Percentiles rank a stretch among this genome's conserved stretches.
Conservation (phyloP, 805 yeast genomes). For the Yarrowia sp. region DNA sequence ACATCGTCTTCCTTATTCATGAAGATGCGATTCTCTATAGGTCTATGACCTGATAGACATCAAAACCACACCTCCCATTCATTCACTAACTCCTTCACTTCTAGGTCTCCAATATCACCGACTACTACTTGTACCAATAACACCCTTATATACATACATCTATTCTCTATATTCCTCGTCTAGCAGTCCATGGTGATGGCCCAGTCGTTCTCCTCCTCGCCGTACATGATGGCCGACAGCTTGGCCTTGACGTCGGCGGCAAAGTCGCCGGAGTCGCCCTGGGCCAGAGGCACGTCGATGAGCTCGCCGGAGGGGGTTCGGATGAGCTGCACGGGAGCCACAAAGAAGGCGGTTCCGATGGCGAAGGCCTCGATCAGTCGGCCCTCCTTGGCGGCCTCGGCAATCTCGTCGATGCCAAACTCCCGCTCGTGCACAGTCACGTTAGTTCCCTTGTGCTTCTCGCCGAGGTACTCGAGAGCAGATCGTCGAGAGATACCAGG, state of each 20-base stretch:
- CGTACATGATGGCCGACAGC: slow-evolving; percentile 29
- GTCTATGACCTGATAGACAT: no score
- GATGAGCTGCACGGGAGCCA: slow-evolving; percentile 88
- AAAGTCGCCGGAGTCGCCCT: slow-evolving; percentile 29
- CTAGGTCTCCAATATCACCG: no score
- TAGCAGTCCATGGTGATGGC: slow-evolving; percentile 29
- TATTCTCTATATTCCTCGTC: not conserved
- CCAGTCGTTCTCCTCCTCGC: slow-evolving; percentile 38
- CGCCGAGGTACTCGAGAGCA: slow-evolving; percentile 75
- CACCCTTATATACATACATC: not conserved
- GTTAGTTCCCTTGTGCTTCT: slow-evolving; percentile 72
- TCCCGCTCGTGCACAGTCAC: slow-evolving; percentile 88
- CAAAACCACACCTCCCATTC: no score
- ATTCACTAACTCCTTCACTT: no score
- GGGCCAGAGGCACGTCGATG: slow-evolving; percentile 31
- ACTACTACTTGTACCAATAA: no score
- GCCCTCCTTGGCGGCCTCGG: slow-evolving; percentile 76
- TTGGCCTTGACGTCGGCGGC: slow-evolving; percentile 38
- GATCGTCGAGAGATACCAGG: slow-evolving; percentile 98
- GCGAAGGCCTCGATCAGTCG: slow-evolving; percentile 94
- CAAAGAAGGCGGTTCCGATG: slow-evolving; percentile 97
- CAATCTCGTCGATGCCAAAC: slow-evolving; percentile 80
- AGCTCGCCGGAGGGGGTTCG: slow-evolving; percentile 38
- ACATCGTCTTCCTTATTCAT: no score
- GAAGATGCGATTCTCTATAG: no score